These are phyloP conservation scores for Friedmanniomyces simplex DNA, from an alignment of 495 filamentous ascomycete genomes.

Conservation along the genomic window DNA sequence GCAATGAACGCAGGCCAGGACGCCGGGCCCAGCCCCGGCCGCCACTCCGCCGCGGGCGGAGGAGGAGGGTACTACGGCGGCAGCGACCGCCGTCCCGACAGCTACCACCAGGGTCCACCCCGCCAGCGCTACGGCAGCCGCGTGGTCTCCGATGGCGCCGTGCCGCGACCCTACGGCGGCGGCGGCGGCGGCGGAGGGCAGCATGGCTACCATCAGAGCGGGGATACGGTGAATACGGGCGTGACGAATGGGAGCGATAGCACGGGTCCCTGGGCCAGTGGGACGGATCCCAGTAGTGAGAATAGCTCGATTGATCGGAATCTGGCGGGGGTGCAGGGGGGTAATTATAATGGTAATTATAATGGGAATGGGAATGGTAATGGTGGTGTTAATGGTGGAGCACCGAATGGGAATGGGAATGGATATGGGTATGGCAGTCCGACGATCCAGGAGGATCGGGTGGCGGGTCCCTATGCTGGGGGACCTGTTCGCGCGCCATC, in stretches of 20 bases:
- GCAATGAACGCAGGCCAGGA: constrained; percentile 16
- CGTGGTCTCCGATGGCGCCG: constrained; percentile 21
- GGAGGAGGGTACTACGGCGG: constrained; percentile 31
- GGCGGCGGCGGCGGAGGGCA: too few species aligned
- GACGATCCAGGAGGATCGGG: constrained; percentile 33
- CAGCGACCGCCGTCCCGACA: constrained; percentile 24
- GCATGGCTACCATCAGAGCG: constrained; percentile 62
- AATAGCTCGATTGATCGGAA: constrained; percentile 69
- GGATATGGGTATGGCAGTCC: constrained; percentile 42
- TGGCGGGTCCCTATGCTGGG: constrained; percentile 18
- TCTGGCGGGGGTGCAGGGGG: neutral
- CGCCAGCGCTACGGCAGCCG: constrained; percentile 12
- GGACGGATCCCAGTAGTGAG: constrained; percentile 80
- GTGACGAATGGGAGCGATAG: constrained; percentile 59
- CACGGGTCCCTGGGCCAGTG: constrained; percentile 63
- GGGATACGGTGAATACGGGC: constrained; percentile 69
- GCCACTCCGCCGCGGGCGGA: constrained; percentile 9
- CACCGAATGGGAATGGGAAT: too few species aligned
- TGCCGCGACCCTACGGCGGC: constrained; percentile 48
- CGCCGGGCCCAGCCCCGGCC: constrained; percentile 10
- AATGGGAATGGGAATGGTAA: too few species aligned
- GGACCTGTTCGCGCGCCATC: neutral
- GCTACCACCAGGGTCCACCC: constrained; percentile 16
- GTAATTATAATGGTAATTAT: too few species aligned
- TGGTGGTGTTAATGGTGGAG: too few species aligned